Conservation (phyloP, 2,329 filamentous ascomycete genomes). For the Neofusicoccum sp. region DNA sequence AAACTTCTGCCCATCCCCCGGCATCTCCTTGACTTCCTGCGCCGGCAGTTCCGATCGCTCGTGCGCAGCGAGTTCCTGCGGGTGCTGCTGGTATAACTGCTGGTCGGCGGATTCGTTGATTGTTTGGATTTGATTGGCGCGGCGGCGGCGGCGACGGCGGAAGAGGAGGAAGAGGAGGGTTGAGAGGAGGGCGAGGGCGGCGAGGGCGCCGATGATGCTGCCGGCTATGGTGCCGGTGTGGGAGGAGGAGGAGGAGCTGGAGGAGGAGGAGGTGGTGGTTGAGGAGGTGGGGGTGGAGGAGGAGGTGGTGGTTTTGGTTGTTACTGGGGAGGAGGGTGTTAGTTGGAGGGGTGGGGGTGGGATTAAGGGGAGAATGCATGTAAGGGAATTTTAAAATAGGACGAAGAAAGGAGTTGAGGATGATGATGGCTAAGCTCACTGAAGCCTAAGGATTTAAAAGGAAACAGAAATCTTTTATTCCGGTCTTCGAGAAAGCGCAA, state of each 20-base stretch:
- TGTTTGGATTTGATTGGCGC: too few relatives aligned
- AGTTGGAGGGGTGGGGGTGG: neutral
- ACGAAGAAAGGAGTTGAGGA: neutral
- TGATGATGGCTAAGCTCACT: too few relatives aligned
- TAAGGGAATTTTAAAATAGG: neutral
- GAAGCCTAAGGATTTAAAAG: too few relatives aligned
- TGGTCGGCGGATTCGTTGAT: too few relatives aligned
- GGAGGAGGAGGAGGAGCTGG: neutral
- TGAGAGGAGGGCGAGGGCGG: neutral
- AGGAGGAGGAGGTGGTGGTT: neutral
- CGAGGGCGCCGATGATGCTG: neutral
- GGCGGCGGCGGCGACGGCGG: neutral
- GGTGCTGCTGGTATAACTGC: neutral
- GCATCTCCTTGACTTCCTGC: neutral
- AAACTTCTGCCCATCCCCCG: neutral
- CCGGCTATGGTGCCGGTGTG: neutral
- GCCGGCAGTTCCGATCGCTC: neutral
- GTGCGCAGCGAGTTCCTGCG: neutral
- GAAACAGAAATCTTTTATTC: too few relatives aligned
- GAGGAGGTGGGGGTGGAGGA: neutral
- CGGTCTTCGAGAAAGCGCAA: too few relatives aligned
- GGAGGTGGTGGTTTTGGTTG: neutral
- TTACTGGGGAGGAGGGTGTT: neutral
- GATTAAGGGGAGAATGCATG: neutral
- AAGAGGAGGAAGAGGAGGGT: neutral